Evolutionary conservation across 2,329 filamentous ascomycete species (phyloP).

Genomic region (Cytospora chrysosperma): DNA sequence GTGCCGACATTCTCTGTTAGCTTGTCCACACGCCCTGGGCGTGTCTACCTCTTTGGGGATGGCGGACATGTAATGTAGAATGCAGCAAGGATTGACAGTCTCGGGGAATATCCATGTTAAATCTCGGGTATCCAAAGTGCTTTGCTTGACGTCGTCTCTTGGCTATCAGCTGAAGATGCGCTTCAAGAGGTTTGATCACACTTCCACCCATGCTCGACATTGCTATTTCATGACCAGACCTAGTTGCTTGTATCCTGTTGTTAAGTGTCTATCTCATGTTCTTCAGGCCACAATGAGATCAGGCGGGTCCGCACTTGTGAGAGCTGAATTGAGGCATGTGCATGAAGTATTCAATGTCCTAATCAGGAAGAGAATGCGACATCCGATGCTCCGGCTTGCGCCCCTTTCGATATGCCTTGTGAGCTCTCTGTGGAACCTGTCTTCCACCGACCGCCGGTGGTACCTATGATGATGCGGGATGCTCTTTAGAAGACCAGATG

Average conservation of each 20-base stretch:
- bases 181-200: neutral
- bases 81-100: neutral
- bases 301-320: neutral
- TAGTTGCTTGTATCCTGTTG: neutral
- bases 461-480: neutral
- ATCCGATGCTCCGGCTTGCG: slow-evolving; percentile 12
- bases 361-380: slow-evolving; percentile 8
- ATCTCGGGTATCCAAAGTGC: slow-evolving; percentile 4
- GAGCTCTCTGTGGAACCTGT: neutral
- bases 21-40: neutral
- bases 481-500: neutral
- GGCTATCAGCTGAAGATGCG: neutral
- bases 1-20: neutral
- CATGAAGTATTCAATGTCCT: neutral
- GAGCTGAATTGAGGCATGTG: neutral
- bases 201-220: neutral
- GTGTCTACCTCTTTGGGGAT: neutral
- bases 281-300: neutral
- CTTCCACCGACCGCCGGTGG: neutral
- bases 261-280: neutral
- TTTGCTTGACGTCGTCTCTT: neutral
- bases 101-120: slow-evolving; percentile 13
- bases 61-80: neutral
- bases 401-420: neutral
- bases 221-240: neutral